Evolutionary conservation across 371 early-diverging fungal genomes (phyloP), one percentile per base, ranked within the genome.

Genomic region (Amoeboaphelidium protococcarum): DNA sequence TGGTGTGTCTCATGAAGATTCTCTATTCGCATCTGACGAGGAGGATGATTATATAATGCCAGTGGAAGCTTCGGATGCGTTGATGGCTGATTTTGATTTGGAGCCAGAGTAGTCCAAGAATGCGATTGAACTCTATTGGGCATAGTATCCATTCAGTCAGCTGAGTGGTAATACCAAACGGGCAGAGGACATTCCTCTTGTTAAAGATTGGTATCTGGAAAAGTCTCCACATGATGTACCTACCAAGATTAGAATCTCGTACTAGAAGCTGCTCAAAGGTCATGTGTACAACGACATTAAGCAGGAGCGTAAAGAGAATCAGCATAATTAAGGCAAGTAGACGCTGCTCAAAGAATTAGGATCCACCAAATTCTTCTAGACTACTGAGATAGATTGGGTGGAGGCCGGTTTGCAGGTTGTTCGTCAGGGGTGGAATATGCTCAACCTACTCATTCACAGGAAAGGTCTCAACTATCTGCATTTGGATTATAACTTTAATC

Each of bases 401-500:
- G 98, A 97, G 66, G 91, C 89, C 23, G 94, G 96, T 48, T 64
- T 95, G 41, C 94, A 95, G 61, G 82, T 97, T 21, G 82, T 89
- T 54, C 74, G 86, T n/a, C 95, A 94, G 64, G 97, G 96, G 46
- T 84, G 89, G 65, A 92, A 89, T 59, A 91, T 98, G 92, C 72
- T 99, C 50, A 95, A 91, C 57, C 69, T 96, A 27, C 63, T 96
- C 50, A 87, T 98, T 57, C 90, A 89, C 64, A 80, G 95, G 53
- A 95, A 95, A 70, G 87, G 82, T 54, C 68, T 96, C 54, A 88
- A 85, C 63, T 97, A 92, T 58, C 68, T 96, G 47, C 88, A 89
- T 58, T 63, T 99, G 51, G 96, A 95, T 67, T 89, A 92, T 67
- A 94, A 96, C 65, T 97, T 96, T 63, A 91, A 92, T 64, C 67